Percentiles rank a stretch among this genome's conserved stretches.
Evolutionary conservation across 1,284 basidiomycete species (phyloP).

Genomic region (Ceratobasidium theobromae): DNA sequence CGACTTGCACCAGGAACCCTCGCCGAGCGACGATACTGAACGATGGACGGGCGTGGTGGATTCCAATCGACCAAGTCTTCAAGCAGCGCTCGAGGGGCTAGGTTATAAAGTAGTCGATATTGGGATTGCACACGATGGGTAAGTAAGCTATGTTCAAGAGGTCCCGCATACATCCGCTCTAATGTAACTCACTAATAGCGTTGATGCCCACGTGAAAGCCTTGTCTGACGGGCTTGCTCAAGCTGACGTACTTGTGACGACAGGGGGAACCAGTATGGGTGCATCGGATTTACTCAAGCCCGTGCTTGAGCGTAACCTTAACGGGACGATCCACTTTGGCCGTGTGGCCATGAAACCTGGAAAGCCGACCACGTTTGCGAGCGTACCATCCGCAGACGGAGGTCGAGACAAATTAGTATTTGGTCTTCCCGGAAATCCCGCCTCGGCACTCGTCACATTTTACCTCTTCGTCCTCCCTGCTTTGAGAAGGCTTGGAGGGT

Average conservation of each 20-base stretch:
- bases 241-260: slow-evolving; percentile 78
- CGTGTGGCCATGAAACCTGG: slow-evolving; percentile 56
- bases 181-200: no score
- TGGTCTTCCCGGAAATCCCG: slow-evolving; percentile 86
- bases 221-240: slow-evolving; percentile 58
- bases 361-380: slow-evolving; percentile 87
- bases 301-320: slow-evolving; percentile 75
- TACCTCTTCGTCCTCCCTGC: slow-evolving; percentile 83
- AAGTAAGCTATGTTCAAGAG: no score
- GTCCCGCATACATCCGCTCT: no score
- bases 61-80: slow-evolving; percentile 79
- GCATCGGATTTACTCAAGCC: slow-evolving; percentile 84
- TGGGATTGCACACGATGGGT: slow-evolving; percentile 77
- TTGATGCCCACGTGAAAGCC: slow-evolving; percentile 60
- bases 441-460: slow-evolving; percentile 85
- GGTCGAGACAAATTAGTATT: slow-evolving; percentile 62
- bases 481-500: slow-evolving; percentile 71
- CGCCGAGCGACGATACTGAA: slow-evolving; percentile 39
- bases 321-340: slow-evolving; percentile 58
- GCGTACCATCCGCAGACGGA: slow-evolving; percentile 51
- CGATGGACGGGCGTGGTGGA: slow-evolving; percentile 76
- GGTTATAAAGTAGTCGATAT: slow-evolving; percentile 80
- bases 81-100: slow-evolving; percentile 65
- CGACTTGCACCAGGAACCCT: slow-evolving; percentile 55
- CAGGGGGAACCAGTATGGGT: slow-evolving; percentile 90